Conservation (phyloP, 1,284 basidiomycete genomes). For the Cryptococcus sp. region DNA sequence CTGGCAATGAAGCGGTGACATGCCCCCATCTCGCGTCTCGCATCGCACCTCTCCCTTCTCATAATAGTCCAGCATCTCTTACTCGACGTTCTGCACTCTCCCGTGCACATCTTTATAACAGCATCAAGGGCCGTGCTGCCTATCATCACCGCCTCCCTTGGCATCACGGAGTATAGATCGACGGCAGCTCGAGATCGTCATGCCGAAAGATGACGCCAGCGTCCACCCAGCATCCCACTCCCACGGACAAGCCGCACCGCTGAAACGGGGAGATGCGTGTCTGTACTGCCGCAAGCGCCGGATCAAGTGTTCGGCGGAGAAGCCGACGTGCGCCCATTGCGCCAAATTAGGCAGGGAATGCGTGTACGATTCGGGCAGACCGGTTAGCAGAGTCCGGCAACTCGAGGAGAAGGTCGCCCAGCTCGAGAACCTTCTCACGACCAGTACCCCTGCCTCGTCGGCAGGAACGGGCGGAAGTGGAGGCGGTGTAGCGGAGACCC, state of each 20-base stretch:
- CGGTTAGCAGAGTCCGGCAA: constrained; percentile 43
- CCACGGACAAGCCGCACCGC: constrained; percentile 15
- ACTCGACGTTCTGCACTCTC: too few relatives aligned
- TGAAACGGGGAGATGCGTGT: constrained; percentile 48
- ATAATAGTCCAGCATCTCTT: too few relatives aligned
- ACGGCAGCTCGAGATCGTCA: not conserved
- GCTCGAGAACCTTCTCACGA: constrained; percentile 33
- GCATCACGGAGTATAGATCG: too few relatives aligned
- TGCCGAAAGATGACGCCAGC: constrained; percentile 18
- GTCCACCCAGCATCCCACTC: not conserved
- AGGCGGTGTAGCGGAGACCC: not conserved
- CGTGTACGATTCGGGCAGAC: constrained; percentile 46
- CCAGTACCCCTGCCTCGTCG: not conserved
- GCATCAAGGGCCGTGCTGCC: too few relatives aligned
- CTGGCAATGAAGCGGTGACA: too few relatives aligned
- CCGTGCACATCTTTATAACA: too few relatives aligned
- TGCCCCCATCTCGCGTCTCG: too few relatives aligned
- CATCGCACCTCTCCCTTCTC: too few relatives aligned
- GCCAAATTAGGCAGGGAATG: constrained; percentile 40
- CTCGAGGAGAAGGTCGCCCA: constrained; percentile 48
- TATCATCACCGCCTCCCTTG: too few relatives aligned
- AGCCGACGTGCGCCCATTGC: constrained; percentile 46
- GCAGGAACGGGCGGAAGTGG: not conserved
- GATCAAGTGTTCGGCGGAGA: constrained; percentile 44
- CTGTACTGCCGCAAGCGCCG: constrained; percentile 48